Conservation (phyloP, 768 basidiomycete genomes). For the Leccinellum albellum region DNA sequence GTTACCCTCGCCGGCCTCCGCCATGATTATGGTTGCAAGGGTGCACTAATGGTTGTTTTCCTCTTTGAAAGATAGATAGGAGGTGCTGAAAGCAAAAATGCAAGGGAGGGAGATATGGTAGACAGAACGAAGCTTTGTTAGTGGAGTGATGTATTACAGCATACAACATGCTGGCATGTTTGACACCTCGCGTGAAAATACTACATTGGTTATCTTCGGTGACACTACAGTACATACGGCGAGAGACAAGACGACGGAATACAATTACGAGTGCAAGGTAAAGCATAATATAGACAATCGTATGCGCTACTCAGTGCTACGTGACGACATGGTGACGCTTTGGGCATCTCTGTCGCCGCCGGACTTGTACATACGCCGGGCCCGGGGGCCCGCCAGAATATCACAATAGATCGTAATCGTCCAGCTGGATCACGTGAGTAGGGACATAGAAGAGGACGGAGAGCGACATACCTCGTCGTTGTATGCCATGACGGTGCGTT, state of each 20-base stretch:
- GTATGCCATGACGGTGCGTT: slow-evolving; percentile 92
- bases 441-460: neutral
- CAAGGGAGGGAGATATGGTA: slow-evolving; percentile 1
- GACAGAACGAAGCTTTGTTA: slow-evolving; percentile 5
- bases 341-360: neutral
- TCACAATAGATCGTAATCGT: slow-evolving; percentile 89
- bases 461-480: slow-evolving; percentile 80
- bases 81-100: slow-evolving; percentile 5
- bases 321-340: neutral
- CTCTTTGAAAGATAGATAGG: slow-evolving; percentile 11
- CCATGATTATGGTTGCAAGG: slow-evolving; percentile 43
- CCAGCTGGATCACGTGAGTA: slow-evolving; percentile 54
- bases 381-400: neutral
- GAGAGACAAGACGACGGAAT: neutral
- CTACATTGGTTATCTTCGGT: slow-evolving; percentile 4
- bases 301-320: neutral
- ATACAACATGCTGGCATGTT: slow-evolving; percentile 9
- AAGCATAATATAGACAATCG: neutral
- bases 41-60: slow-evolving; percentile 10
- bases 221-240: neutral
- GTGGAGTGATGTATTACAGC: slow-evolving; percentile 1
- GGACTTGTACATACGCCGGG: neutral
- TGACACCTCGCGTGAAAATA: slow-evolving; percentile 22
- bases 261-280: neutral
- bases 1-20: slow-evolving; percentile 79